Conservation (phyloP, 2,329 filamentous ascomycete species). For the Pseudocercospora fijiensis region DNA sequence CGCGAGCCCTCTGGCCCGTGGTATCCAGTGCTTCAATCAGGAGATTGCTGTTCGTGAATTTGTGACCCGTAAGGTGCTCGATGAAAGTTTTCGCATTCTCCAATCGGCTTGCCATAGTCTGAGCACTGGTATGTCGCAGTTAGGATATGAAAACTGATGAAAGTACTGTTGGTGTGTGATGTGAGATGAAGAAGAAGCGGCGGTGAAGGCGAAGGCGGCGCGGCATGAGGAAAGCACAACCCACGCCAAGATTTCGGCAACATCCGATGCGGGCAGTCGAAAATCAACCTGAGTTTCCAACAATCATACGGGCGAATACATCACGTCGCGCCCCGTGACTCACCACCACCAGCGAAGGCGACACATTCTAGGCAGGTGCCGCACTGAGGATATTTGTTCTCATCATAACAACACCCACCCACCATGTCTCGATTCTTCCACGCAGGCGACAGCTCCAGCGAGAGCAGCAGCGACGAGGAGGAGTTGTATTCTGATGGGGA, state of each 20-base stretch:
- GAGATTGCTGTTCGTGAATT: constrained; percentile 9
- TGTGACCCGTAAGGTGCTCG: neutral
- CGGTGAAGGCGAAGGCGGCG: neutral
- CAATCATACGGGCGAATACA: neutral
- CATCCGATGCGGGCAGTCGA: neutral
- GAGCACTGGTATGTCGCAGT: neutral
- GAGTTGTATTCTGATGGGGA: constrained; percentile 83
- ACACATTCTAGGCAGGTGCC: constrained; percentile 21
- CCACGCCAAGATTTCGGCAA: constrained; percentile 4
- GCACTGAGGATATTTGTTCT: constrained; percentile 3
- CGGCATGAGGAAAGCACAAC: neutral
- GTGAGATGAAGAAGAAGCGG: neutral
- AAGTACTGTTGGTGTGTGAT: neutral
- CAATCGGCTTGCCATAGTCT: constrained; percentile 37
- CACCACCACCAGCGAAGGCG: constrained; percentile 1
- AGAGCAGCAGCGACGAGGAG: constrained; percentile 92
- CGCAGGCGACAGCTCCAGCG: constrained; percentile 90
- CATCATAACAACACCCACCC: constrained; percentile 9
- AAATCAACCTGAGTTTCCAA: neutral
- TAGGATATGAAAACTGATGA: too few relatives aligned
- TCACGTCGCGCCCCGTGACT: constrained; percentile 12
- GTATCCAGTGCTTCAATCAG: constrained; percentile 22
- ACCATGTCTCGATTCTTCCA: constrained; percentile 86
- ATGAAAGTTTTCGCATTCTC: constrained; percentile 1
- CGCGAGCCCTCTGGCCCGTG: constrained; percentile 6